Base-by-base conservation (phyloP, 805 yeast species). In the Priceomyces melissophilus region DNA sequence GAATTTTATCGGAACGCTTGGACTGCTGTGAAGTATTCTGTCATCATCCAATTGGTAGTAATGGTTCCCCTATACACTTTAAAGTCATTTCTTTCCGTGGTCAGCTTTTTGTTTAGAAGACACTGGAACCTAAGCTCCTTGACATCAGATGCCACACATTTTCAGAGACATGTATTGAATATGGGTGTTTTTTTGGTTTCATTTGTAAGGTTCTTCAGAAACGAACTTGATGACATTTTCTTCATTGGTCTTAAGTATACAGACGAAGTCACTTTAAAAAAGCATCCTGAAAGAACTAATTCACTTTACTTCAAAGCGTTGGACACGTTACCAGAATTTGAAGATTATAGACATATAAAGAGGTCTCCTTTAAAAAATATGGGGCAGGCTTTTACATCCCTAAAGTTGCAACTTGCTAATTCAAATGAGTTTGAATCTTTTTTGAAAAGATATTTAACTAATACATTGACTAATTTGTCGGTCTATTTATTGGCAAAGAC, bases 211-310 rank as follows among this genome's bases (percentile, higher is more conserved):
- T 69, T 58, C 43, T 51, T 66, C 43, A 58, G 65, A 13, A 57
- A 62, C 8, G 69, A 68, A 15, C 54, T 71, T 41, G 78, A 75
- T 47, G 53, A 60, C 2, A 49, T 69, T 41, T 73, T 74, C 38
- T 45, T 68, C 34, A 45, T 50, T 32, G 66, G 73, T 12, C 48
- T 76, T 39, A 37, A 54, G 38, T 69, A 63, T 47, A 61, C 69
- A 10, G 79, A 75, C 48, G 32, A 59, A 20, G 16, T 28, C 20
- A 17, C 14, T 10, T 12, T 28, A 2, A 34, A 20, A 10, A 37
- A 30, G 23, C 35, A 37, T 12, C 40, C 40, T 7, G 14, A 39
- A 2, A 13, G 25, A 8, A 9, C 33, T 2, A 26, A 32, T 4
- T 45, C 41, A 13, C 44, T 37, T 26, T 54, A 40, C 41, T 46